Conservation (phyloP, 352 stramenopile genomes). For the Nothophytophthora sp. region DNA sequence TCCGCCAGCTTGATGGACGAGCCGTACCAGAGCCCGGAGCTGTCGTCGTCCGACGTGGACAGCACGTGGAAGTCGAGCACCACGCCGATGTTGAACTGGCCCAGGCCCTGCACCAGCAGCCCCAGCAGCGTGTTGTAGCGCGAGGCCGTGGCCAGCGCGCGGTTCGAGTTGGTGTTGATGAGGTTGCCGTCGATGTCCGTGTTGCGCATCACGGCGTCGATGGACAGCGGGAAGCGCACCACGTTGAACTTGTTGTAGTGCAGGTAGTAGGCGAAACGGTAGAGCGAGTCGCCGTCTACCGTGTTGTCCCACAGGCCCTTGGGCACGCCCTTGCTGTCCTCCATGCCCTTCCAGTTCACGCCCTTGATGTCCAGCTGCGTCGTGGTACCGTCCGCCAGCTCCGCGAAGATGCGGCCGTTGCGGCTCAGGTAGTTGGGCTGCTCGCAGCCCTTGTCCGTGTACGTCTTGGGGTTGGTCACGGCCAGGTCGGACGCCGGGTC, state of each 20-base stretch:
- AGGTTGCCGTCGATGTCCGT: slow-evolving; percentile 56
- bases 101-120: slow-evolving; percentile 78
- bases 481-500: too few relatives aligned
- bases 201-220: slow-evolving; percentile 83
- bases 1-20: slow-evolving; percentile 43
- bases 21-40: slow-evolving; percentile 79
- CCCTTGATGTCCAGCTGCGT: slow-evolving; percentile 78
- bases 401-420: slow-evolving; percentile 68
- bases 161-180: slow-evolving; percentile 63
- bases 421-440: slow-evolving; percentile 70
- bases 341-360: slow-evolving; percentile 90
- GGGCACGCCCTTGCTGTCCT: slow-evolving; percentile 76
- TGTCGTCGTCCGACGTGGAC: slow-evolving; percentile 66
- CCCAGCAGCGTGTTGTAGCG: slow-evolving; percentile 90
- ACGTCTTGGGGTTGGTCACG: slow-evolving; percentile 22
- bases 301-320: slow-evolving; percentile 73
- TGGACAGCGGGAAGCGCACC: slow-evolving; percentile 77
- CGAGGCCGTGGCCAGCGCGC: slow-evolving; percentile 63
- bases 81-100: slow-evolving; percentile 80
- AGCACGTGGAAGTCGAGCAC: slow-evolving; percentile 88
- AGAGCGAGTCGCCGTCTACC: slow-evolving; percentile 71
- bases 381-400: slow-evolving; percentile 46
- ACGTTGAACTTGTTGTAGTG: slow-evolving; percentile 72
- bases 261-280: slow-evolving; percentile 60
- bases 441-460: slow-evolving; percentile 51